Evolutionary conservation across 2,329 filamentous ascomycete genomes (phyloP).

Genomic region (Elsinoe ampelina): DNA sequence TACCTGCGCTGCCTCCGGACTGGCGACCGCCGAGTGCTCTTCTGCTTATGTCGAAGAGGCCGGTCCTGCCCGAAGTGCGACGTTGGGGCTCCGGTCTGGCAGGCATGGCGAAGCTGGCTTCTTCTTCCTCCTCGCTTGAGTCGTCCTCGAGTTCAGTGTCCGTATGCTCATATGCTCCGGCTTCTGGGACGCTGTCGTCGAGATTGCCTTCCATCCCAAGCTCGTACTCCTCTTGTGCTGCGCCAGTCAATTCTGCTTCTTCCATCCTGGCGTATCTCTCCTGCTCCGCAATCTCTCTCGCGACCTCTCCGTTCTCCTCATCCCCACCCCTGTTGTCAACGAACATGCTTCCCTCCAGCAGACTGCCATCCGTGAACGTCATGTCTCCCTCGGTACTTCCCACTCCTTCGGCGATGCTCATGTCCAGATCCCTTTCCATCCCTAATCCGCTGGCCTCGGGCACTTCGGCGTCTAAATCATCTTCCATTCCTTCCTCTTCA

Average conservation of each 20-base stretch:
- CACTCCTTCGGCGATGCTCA: neutral
- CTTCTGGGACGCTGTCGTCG: constrained; percentile 44
- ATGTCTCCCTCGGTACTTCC: constrained; percentile 40
- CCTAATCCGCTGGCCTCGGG: constrained; percentile 34
- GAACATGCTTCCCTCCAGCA: constrained; percentile 38
- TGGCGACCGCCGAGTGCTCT: constrained; percentile 17
- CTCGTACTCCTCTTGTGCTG: constrained; percentile 40
- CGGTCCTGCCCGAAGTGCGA: constrained; percentile 10
- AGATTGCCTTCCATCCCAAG: constrained; percentile 31
- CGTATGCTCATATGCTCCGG: constrained; percentile 46
- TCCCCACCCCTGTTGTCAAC: constrained; percentile 23
- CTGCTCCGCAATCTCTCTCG: constrained; percentile 31
- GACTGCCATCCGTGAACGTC: constrained; percentile 42
- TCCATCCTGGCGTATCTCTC: constrained; percentile 36
- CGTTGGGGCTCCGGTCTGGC: neutral
- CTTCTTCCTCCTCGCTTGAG: constrained; percentile 22
- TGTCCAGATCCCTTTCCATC: constrained; percentile 33
- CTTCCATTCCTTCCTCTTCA: constrained; percentile 44
- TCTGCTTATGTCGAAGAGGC: constrained; percentile 21
- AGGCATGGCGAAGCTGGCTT: constrained; percentile 15
- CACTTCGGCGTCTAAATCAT: constrained; percentile 63
- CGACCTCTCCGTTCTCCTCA: constrained; percentile 21
- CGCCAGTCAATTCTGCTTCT: constrained; percentile 38
- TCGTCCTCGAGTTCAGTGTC: constrained; percentile 43
- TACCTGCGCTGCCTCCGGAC: constrained; percentile 13